A percentile compares a stretch with the other conserved stretches of the same genome.
phyloP scores from a whole-genome alignment of 2,329 filamentous ascomycete genomes.

The Verticillium isaacii region DNA sequence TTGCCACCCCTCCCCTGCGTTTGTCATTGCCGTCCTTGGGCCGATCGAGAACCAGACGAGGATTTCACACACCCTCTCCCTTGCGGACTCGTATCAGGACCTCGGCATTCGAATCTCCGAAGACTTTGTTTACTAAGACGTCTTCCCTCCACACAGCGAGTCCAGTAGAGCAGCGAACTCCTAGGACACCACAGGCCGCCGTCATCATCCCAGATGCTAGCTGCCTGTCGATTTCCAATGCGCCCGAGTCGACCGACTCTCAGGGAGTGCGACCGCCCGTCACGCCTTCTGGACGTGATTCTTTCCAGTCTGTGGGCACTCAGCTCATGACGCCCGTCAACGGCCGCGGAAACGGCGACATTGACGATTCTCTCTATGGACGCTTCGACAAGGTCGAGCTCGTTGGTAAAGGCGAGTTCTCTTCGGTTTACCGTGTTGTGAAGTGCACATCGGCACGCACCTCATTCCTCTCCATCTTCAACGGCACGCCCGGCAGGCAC shows the following conservation, averaged over 20 bases:
- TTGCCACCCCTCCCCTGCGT: constrained; percentile 24
- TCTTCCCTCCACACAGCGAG: constrained; percentile 50
- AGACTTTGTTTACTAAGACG: constrained; percentile 48
- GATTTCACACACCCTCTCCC: constrained; percentile 29
- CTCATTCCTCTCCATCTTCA: constrained; percentile 25
- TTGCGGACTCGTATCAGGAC: constrained; percentile 20
- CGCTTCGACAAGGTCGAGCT: constrained; percentile 78
- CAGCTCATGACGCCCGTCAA: constrained; percentile 65
- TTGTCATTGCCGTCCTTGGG: constrained; percentile 33
- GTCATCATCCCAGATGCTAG: constrained; percentile 76
- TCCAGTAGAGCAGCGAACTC: constrained; percentile 58
- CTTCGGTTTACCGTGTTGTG: constrained; percentile 79
- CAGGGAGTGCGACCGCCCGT: constrained; percentile 48
- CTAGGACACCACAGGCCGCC: constrained; percentile 74
- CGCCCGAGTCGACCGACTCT: constrained; percentile 28
- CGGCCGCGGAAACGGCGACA: constrained; percentile 59
- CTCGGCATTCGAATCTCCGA: constrained; percentile 22
- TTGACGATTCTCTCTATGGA: constrained; percentile 68
- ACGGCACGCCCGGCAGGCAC: constrained; percentile 39
- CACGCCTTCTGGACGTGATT: constrained; percentile 62
- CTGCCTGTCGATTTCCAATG: constrained; percentile 73
- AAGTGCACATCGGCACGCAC: constrained; percentile 22
- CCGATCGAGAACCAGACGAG: constrained; percentile 21
- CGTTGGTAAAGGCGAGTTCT: constrained; percentile 88
- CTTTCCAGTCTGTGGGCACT: constrained; percentile 41